phyloP scores from a whole-genome alignment of 495 filamentous ascomycete species.

The Aspergillus homomorphus region DNA sequence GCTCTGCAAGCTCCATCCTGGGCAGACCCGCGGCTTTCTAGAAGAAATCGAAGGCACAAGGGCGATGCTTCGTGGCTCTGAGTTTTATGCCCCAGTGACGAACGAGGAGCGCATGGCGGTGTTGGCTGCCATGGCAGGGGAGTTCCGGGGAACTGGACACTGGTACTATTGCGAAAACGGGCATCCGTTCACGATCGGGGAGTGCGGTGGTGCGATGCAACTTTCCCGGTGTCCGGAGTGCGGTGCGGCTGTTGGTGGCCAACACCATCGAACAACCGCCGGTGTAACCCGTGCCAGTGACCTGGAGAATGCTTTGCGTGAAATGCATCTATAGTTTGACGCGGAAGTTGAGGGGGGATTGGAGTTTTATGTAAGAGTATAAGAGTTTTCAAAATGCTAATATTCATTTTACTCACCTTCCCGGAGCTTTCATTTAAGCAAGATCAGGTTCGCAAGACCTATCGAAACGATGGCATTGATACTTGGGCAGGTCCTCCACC shows the following conservation, averaged over 20 bases:
- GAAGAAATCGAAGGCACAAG: conserved; percentile 17
- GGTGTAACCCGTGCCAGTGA: conserved; percentile 12
- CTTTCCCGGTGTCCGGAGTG: conserved; percentile 63
- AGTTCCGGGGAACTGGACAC: conserved; percentile 56
- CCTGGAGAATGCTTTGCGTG: conserved; percentile 3
- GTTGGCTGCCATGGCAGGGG: conserved; percentile 48
- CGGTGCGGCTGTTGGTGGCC: conserved; percentile 50
- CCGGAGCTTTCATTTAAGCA: no score
- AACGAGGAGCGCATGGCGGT: conserved; percentile 47
- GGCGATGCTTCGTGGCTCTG: conserved; percentile 17
- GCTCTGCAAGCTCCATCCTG: conserved; percentile 5
- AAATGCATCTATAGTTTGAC: conserved; percentile 7
- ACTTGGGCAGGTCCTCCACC: no score
- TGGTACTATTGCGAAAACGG: conserved; percentile 69
- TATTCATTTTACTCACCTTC: no score
- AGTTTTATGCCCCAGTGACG: conserved; percentile 44
- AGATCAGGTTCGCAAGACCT: no score
- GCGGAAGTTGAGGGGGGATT: no score
- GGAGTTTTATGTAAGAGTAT: no score
- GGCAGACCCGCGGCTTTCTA: conserved; percentile 9
- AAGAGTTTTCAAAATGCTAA: no score
- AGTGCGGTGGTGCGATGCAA: conserved; percentile 71
- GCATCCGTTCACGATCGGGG: conserved; percentile 68
- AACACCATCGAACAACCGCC: conserved; percentile 7
- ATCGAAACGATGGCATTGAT: no score